phyloP scores from a whole-genome alignment of 495 filamentous ascomycete species.

The Lasiosphaeria ovina region DNA sequence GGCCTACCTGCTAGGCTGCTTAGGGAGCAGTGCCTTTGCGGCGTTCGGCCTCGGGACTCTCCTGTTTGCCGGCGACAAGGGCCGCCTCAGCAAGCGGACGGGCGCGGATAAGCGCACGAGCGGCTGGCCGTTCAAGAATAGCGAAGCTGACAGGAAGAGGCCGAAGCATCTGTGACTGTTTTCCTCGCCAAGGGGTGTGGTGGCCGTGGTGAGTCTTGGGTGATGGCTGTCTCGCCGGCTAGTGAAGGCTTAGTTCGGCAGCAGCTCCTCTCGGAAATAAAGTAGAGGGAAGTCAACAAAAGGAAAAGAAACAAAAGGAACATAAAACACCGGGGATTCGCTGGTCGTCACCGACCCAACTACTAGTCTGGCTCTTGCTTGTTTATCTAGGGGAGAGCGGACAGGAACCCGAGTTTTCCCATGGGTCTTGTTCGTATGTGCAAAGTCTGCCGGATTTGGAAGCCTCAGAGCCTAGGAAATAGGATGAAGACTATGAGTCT shows the following conservation, averaged over 20 bases:
- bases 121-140: slow-evolving; percentile 81
- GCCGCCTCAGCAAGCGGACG: slow-evolving; percentile 63
- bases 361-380: slow-evolving; percentile 17
- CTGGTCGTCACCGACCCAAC: slow-evolving; percentile 25
- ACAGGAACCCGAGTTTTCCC: slow-evolving; percentile 47
- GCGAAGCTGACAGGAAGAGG: slow-evolving; percentile 23
- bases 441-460: not conserved
- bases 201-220: not conserved
- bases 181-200: not conserved
- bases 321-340: slow-evolving; percentile 23
- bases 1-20: slow-evolving; percentile 54
- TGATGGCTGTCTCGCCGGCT: not conserved
- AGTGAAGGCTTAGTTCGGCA: not conserved
- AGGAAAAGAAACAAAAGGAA: slow-evolving; percentile 2
- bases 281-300: not conserved
- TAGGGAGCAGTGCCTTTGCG: slow-evolving; percentile 51
- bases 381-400: slow-evolving; percentile 50
- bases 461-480: not conserved
- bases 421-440: not conserved
- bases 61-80: slow-evolving; percentile 66
- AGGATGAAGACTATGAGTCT: not conserved
- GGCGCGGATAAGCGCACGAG: slow-evolving; percentile 77
- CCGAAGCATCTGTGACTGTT: slow-evolving; percentile 8
- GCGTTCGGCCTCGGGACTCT: slow-evolving; percentile 69
- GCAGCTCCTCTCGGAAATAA: not conserved